These are phyloP conservation scores for Trichoderma harzianum DNA, from an alignment of 2,329 filamentous ascomycete species.

Conservation along the genomic window DNA sequence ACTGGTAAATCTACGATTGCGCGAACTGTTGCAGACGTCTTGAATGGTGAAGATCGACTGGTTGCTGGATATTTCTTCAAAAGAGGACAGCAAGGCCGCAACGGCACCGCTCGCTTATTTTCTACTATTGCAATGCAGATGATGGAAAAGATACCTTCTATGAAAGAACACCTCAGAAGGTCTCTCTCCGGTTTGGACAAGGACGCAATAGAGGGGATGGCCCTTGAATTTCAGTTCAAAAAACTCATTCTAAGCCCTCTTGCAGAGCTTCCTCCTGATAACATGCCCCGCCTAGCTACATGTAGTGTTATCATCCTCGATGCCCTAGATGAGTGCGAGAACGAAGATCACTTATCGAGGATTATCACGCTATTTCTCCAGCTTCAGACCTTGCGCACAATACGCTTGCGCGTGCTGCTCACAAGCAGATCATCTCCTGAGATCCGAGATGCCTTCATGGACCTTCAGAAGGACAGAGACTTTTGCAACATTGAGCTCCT, in stretches of 20 bases:
- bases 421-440: background rate
- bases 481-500: background rate
- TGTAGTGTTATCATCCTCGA: background rate
- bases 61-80: background rate
- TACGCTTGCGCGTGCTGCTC: background rate
- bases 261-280: background rate
- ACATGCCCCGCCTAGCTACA: background rate
- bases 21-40: background rate
- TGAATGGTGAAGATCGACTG: background rate
- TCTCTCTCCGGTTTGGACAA: background rate
- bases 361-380: background rate
- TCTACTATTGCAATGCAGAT: background rate
- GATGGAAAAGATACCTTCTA: background rate
- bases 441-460: background rate
- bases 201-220: background rate
- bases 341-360: background rate
- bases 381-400: background rate
- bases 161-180: background rate
- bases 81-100: background rate
- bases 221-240: background rate
- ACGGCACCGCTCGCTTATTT: background rate
- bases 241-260: background rate
- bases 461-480: background rate
- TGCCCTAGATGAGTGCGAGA: background rate
- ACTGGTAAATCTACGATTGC: background rate